Evolutionary conservation across 2,329 filamentous ascomycete species (phyloP).

Genomic region (Fusarium buharicum): DNA sequence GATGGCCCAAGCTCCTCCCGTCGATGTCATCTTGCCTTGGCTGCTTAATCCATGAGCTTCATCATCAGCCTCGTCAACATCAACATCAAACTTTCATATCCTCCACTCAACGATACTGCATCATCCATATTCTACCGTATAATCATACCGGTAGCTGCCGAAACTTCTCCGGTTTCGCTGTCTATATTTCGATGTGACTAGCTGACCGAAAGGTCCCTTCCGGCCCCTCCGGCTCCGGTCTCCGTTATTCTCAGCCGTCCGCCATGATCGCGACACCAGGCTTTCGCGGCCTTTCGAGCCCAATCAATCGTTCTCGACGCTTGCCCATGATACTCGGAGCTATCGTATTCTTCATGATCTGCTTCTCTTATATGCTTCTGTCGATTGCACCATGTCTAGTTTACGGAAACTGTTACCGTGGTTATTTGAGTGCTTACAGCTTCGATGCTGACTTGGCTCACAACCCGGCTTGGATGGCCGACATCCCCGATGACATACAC

Average conservation of each 20-base stretch:
- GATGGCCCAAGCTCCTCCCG: slow-evolving; percentile 35
- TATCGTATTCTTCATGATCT: slow-evolving; percentile 42
- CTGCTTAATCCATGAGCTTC: slow-evolving; percentile 5
- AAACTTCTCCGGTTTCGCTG: neutral
- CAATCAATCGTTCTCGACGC: slow-evolving; percentile 30
- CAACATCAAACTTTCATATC: slow-evolving; percentile 8
- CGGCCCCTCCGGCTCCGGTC: slow-evolving; percentile 32
- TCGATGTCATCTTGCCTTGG: slow-evolving; percentile 27
- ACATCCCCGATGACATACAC: slow-evolving; percentile 53
- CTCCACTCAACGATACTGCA: neutral
- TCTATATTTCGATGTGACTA: slow-evolving; percentile 36
- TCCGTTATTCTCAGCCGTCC: slow-evolving; percentile 13
- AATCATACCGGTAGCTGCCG: neutral
- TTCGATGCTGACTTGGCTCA: slow-evolving; percentile 54
- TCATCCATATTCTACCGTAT: neutral
- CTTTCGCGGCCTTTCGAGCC: slow-evolving; percentile 30
- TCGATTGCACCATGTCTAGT: slow-evolving; percentile 46
- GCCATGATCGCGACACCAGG: slow-evolving; percentile 37
- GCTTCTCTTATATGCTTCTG: slow-evolving; percentile 43
- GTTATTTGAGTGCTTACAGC: slow-evolving; percentile 51
- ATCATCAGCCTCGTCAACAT: slow-evolving; percentile 32
- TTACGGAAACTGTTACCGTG: slow-evolving; percentile 45
- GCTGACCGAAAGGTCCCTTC: slow-evolving; percentile 31
- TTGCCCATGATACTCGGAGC: slow-evolving; percentile 34
- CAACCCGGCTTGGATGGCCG: slow-evolving; percentile 57